Evolutionary conservation across 768 basidiomycete species (phyloP), one percentile per base, ranked within the genome.

Genomic region (Pholiota molesta): DNA sequence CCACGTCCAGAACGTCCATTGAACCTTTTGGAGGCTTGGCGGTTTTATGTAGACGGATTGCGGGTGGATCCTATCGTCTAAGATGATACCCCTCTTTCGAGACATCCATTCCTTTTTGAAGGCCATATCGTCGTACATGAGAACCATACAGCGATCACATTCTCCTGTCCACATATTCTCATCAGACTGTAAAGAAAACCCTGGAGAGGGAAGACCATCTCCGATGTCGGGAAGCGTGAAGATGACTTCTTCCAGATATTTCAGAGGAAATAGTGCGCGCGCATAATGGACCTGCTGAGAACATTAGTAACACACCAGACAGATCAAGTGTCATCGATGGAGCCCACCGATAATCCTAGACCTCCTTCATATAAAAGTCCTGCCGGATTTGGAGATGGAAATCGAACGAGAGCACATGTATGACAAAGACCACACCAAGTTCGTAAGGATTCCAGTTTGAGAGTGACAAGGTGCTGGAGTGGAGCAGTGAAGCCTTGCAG

Each of bases 371-470:
- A 78, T 0, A 71, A 55, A 7, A 77, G 59, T 16, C 62, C 68
- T 9, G 67, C 64, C 9, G 73, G 72, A 0, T 68, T 66, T 2
- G 71, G 65, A 1, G 53, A 64, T 17, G 64, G 64, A 47, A 78
- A 74, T 37, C 66, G 67, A 16, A 72, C 68, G 1, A 61, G 51
- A 3, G 65, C 73, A 57, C 73, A 75, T 3, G 73, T 75, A 65
- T 74, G 62, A 54, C 78, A 79, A 9, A 79, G 68, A 8, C 73
- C 71, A 61, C 77, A 79, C 77, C 77, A 77, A 26, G 71, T 71
- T 44, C 60, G 67, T 14, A 64, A 57, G 23, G 74, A 71, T 35
- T 68, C 64, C 9, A 77, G 54, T 13, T 67, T 69, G 13, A 78
- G 63, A 10, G 60, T 65, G 3, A 55, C 62, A 13, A 78, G 63